Evolutionary conservation across 306 rosid species (phyloP), one percentile per base, ranked within the genome.

Genomic region (Chamaecrista fasciculata): DNA sequence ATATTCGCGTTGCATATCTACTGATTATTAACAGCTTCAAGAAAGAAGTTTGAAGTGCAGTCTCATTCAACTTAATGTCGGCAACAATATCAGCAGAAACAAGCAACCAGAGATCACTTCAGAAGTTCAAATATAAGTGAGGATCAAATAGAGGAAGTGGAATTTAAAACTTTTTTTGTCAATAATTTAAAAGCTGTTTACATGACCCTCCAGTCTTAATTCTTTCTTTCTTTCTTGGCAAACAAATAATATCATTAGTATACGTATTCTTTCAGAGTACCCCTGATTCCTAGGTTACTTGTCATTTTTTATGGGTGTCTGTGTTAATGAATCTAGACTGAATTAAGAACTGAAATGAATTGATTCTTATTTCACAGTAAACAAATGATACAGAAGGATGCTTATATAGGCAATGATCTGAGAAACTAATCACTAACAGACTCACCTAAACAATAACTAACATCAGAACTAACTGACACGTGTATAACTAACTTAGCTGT

Each of bases 41-140:
- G 96, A 91, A 58, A 82, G 80, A 67, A 84, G 89, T 69, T 50
- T 85, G 26, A 84, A 74, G 72, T 77, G 89, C 67, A 64, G 67
- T 60, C 78, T 86, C 26, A 72, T 84, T 69, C 97, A 89, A 59
- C 56, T 83, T 49, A 70, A 78, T 71, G 80, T 74, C 79, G 79
- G 59, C 71, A 61, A 28, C 76, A 64, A 44, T 76, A 76, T 46
- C 67, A 72, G 19, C 63, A 5, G 11, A 66, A 43, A 4, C 56
- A 62, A 55, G 29, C 12, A 47, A n/a, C n/a, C 65, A 2, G 26
- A 68, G 57, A 80, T 42, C 59, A 23, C 55, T 65, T 73, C 67
- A 28, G 74, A n/a, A n/a, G n/a, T n/a, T n/a, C n/a, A n/a, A 57
- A 20, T 60, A 29, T 15, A 8, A 58, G 26, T 37, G 21, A 34